phyloP scores from a whole-genome alignment of 2,329 filamentous ascomycete genomes.

The Cladosporium halotolerans region DNA sequence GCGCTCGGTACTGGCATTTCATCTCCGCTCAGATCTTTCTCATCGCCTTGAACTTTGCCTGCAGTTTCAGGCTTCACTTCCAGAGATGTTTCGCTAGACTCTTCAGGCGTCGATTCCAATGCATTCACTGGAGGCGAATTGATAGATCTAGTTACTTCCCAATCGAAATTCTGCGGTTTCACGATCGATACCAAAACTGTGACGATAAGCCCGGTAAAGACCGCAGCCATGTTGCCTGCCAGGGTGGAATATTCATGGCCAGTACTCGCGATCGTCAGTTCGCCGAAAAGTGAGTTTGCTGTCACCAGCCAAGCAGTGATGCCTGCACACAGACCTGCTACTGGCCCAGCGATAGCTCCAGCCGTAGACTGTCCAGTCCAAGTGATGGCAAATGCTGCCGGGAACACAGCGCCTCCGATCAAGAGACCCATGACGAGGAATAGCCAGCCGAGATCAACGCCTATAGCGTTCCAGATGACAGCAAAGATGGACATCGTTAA shows the following conservation, averaged over 20 bases:
- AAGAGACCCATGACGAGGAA: conserved; percentile 36
- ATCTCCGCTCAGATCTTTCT: not conserved
- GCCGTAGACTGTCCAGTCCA: conserved; percentile 43
- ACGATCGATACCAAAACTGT: conserved; percentile 31
- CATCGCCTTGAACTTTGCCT: not conserved
- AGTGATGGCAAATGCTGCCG: conserved; percentile 38
- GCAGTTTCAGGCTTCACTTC: conserved; percentile 10
- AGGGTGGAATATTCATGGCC: conserved; percentile 35
- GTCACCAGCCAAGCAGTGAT: conserved; percentile 41
- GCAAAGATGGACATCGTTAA: conserved; percentile 31
- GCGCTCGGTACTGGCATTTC: not conserved
- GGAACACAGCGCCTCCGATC: conserved; percentile 40
- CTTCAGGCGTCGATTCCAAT: not conserved
- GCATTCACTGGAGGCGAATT: conserved; percentile 22
- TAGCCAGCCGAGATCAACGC: conserved; percentile 38
- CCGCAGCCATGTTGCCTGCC: conserved; percentile 37
- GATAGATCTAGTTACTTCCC: conserved; percentile 34
- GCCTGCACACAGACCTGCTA: conserved; percentile 40
- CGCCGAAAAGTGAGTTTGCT: conserved; percentile 31
- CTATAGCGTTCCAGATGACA: conserved; percentile 32
- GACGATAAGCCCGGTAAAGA: conserved; percentile 37
- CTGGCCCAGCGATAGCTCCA: conserved; percentile 41
- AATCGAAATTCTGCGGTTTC: conserved; percentile 35
- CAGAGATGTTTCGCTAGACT: not conserved
- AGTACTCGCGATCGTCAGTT: conserved; percentile 34